These are phyloP conservation scores for Cordyceps farinosa DNA, from an alignment of 2,329 filamentous ascomycete genomes.

Conservation along the genomic window DNA sequence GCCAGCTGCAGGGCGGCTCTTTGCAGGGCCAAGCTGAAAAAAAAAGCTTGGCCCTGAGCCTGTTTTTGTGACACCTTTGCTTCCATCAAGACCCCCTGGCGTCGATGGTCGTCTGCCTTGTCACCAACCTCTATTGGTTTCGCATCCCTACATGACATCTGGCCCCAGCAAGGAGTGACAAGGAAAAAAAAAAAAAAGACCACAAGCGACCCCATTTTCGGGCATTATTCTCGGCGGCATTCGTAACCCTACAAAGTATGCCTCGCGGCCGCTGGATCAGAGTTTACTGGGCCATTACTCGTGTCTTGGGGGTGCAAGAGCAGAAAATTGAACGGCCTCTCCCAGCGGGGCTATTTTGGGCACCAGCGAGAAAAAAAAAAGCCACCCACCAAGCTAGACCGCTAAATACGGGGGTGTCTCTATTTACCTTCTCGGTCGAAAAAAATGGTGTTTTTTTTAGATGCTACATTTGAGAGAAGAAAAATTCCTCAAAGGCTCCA, in stretches of 20 bases:
- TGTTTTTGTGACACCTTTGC: neutral
- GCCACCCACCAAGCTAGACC: neutral
- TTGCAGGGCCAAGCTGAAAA: neutral
- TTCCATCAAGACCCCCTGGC: no score
- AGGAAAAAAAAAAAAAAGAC: neutral
- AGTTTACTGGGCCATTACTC: conserved; percentile 4
- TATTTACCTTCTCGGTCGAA: neutral
- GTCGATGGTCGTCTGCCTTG: neutral
- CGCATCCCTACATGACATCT: neutral
- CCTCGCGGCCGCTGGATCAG: neutral
- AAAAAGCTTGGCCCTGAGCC: conserved; percentile 13
- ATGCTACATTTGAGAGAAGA: no score
- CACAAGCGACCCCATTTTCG: neutral
- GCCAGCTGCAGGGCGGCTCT: neutral
- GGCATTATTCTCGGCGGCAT: conserved; percentile 14
- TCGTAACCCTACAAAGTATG: conserved; percentile 4
- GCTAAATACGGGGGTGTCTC: conserved; percentile 8
- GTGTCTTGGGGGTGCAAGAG: neutral
- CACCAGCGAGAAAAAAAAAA: neutral
- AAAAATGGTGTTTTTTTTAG: no score
- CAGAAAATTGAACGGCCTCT: neutral
- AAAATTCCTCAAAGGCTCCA: neutral
- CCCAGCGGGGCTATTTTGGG: neutral
- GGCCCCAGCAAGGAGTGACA: neutral
- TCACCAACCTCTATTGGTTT: neutral